Conservation (phyloP, 2,329 filamentous ascomycete genomes). For the Gnomoniopsis smithogilvyi region DNA sequence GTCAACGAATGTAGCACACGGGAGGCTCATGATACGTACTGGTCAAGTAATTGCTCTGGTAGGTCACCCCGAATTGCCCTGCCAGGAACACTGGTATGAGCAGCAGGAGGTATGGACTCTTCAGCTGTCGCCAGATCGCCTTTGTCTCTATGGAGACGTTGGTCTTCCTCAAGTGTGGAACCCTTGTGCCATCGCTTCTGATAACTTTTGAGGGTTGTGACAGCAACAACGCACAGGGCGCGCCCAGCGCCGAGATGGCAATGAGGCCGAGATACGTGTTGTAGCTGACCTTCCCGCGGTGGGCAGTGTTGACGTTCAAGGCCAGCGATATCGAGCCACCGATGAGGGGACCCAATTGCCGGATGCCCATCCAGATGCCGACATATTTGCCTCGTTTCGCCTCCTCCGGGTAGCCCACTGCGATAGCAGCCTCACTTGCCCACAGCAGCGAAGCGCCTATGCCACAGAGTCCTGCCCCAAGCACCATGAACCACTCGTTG, state of each 20-base stretch:
- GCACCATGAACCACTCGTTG: slow-evolving; percentile 59
- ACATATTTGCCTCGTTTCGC: slow-evolving; percentile 56
- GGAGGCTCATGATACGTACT: slow-evolving; percentile 5
- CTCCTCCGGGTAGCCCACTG: slow-evolving; percentile 61
- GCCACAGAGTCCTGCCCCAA: slow-evolving; percentile 61
- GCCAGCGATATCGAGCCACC: slow-evolving; percentile 49
- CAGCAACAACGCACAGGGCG: slow-evolving; percentile 38
- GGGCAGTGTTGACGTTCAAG: slow-evolving; percentile 37
- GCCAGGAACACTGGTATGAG: slow-evolving; percentile 27
- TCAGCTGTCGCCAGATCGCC: slow-evolving; percentile 33
- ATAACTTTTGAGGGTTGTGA: slow-evolving; percentile 42
- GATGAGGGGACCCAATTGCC: slow-evolving; percentile 40
- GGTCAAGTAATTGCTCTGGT: slow-evolving; percentile 37
- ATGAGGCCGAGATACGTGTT: slow-evolving; percentile 44
- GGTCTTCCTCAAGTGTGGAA: slow-evolving; percentile 28
- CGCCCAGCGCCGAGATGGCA: slow-evolving; percentile 43
- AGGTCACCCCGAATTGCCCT: slow-evolving; percentile 25
- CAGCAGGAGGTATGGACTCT: slow-evolving; percentile 33
- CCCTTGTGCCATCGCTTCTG: slow-evolving; percentile 37
- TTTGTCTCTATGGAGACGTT: slow-evolving; percentile 28
- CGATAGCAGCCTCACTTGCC: slow-evolving; percentile 65
- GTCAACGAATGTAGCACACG: background rate
- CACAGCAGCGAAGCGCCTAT: slow-evolving; percentile 65
- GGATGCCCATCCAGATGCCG: slow-evolving; percentile 44
- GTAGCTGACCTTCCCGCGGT: slow-evolving; percentile 33